Conservation (phyloP, 2,329 filamentous ascomycete species). For the Cordyceps militaris region DNA sequence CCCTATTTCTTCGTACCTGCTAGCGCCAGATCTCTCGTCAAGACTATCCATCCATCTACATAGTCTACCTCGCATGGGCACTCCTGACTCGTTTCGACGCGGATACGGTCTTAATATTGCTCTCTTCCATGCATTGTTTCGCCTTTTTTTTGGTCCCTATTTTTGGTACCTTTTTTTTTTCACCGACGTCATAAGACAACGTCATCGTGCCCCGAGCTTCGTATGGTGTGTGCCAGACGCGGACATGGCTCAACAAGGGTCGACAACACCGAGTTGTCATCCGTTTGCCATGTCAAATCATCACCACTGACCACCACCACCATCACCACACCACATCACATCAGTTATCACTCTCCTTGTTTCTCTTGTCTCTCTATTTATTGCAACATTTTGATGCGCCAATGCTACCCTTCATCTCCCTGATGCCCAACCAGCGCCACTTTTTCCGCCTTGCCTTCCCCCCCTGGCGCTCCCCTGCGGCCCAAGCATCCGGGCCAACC, state of each 20-base stretch:
- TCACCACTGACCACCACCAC: neutral
- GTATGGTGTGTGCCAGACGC: neutral
- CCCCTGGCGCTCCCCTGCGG: neutral
- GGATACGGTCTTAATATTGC: neutral
- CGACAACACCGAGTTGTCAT: neutral
- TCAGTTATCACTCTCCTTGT: neutral
- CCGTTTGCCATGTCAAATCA: neutral
- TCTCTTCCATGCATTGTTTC: too few relatives aligned
- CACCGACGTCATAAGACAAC: neutral
- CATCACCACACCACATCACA: neutral
- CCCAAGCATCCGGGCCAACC: slow-evolving; percentile 3
- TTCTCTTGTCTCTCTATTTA: neutral
- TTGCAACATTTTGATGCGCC: neutral
- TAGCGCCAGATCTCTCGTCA: too few relatives aligned
- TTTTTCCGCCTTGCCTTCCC: neutral
- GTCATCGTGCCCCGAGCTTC: neutral
- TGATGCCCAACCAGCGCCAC: slow-evolving; percentile 8
- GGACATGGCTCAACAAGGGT: neutral
- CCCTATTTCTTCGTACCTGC: too few relatives aligned
- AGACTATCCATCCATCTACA: neutral
- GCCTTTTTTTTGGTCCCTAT: neutral
- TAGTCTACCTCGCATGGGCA: neutral
- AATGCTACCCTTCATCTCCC: slow-evolving; percentile 3
- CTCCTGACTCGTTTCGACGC: neutral
- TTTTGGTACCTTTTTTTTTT: neutral